Percentiles rank a stretch among this genome's conserved stretches.
Evolutionary conservation across 208 protist genomes (phyloP).

Genomic region (Phytomonas francai): DNA sequence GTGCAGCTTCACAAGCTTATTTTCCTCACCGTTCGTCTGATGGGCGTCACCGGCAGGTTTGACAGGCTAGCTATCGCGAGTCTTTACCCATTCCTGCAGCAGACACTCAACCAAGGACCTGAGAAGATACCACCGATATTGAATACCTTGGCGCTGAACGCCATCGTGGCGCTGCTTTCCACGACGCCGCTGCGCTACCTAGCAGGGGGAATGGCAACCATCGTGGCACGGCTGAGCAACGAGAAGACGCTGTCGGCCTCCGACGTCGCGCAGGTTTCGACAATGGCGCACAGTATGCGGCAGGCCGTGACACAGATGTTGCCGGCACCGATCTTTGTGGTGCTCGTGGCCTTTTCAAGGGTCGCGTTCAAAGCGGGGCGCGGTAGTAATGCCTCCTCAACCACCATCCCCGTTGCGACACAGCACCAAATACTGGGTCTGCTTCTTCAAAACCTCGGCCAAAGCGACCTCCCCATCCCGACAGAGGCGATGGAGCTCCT

Average conservation of each 20-base stretch:
- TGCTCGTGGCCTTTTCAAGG: constrained; percentile 58
- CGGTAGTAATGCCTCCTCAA: constrained; percentile 58
- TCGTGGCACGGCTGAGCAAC: constrained; percentile 39
- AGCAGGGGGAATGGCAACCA: constrained; percentile 43
- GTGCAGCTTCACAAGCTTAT: constrained; percentile 40
- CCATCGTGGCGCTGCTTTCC: constrained; percentile 44
- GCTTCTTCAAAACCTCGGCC: constrained; percentile 75
- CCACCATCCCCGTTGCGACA: constrained; percentile 79
- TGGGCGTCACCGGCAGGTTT: constrained; percentile 63
- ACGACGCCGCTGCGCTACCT: constrained; percentile 52
- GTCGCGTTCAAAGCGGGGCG: constrained; percentile 80
- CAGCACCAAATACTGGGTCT: constrained; percentile 85
- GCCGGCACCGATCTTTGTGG: constrained; percentile 69
- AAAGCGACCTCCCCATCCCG: constrained; percentile 19
- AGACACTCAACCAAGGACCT: constrained; percentile 18
- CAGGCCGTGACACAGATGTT: constrained; percentile 70
- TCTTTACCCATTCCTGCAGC: constrained; percentile 61
- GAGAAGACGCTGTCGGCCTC: constrained; percentile 32
- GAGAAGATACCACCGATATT: constrained; percentile 30
- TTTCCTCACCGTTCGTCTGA: constrained; percentile 52
- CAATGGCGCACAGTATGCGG: constrained; percentile 53
- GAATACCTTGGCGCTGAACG: constrained; percentile 44
- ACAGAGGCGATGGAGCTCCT: constrained; percentile 66
- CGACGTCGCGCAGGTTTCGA: constrained; percentile 63
- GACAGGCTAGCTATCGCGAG: constrained; percentile 34